Evolutionary conservation across 2,329 filamentous ascomycete genomes (phyloP), one percentile per base, ranked within the genome.

Genomic region (Exserohilum turcica): DNA sequence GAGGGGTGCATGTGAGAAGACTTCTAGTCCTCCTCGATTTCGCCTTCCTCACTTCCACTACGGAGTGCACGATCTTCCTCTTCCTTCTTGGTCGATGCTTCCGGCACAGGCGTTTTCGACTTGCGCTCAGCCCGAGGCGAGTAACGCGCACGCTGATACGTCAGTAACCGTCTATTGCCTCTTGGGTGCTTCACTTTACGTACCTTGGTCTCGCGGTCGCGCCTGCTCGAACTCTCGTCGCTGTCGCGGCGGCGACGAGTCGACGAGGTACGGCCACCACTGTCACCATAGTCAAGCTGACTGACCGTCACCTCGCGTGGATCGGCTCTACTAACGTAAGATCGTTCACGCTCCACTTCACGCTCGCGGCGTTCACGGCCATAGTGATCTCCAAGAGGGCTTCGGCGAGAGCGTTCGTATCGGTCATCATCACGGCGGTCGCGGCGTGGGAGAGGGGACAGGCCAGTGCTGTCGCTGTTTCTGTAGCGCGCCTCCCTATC

Each of bases 41-140:
- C 94, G 46, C 94, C 94, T 76, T 99, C 94, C 77, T 99, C 94
- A 70, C 92, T 97, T 47, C 94, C 94, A 54, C 90, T 93, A 67
- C 90, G 87, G 50, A 92, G 80, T 50, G 81, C 79, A 45, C 85
- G 80, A 57, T 89, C 86, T 60, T 89, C 86, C 54, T 84, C 78
- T 51, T 57, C 54, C 35, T 59, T 59, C 61, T 81, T 78, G 43
- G 64, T 50, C 15, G 66, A 31, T 33, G 48, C 60, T 44, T 69
- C 67, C 33, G 70, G 68, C 47, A 72, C 57, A 36, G 84, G 82
- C 43, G 83, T 83, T 74, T 80, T 86, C 73, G 81, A 82, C 71
- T 81, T 83, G 68, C 80, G 68, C 43, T 87, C 84, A 70, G 80
- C 81, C 63, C 79, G 80, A 36, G 75, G 74, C 44, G 77, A 77